Conservation (phyloP, 1,284 basidiomycete genomes). For the Ganoderma multipileum region DNA sequence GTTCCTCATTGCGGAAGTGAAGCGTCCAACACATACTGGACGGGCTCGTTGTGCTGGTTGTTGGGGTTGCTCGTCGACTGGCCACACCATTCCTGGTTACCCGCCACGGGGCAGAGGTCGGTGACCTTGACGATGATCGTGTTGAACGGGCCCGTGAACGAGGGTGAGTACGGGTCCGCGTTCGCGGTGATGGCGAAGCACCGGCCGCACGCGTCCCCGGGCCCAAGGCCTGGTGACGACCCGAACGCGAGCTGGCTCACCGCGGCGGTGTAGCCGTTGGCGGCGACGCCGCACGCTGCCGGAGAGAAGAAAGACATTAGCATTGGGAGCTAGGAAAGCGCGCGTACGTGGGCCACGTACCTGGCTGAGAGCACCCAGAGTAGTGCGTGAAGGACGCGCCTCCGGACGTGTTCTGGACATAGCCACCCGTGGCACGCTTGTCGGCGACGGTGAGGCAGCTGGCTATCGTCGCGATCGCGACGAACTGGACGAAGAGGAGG, state of each 20-base stretch:
- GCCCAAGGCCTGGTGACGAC: conserved; percentile 52
- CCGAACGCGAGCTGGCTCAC: conserved; percentile 64
- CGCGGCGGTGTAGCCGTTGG: conserved; percentile 60
- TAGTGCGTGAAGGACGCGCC: conserved; percentile 63
- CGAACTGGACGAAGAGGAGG: conserved; percentile 22
- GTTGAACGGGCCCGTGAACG: conserved; percentile 58
- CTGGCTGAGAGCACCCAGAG: conserved; percentile 54
- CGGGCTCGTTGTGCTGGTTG: conserved; percentile 52
- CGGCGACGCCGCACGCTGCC: conserved; percentile 59
- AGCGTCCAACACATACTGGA: conserved; percentile 50
- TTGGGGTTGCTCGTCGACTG: conserved; percentile 50
- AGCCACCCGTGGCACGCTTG: conserved; percentile 52
- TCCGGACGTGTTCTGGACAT: conserved; percentile 58
- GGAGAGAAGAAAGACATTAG: not conserved
- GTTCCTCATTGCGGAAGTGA: not conserved
- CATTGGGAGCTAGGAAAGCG: too few species aligned
- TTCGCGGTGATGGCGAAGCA: conserved; percentile 61
- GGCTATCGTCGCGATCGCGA: conserved; percentile 28
- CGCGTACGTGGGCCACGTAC: conserved; percentile 36
- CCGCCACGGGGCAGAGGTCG: conserved; percentile 56
- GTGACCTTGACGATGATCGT: conserved; percentile 62
- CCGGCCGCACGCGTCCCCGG: conserved; percentile 67
- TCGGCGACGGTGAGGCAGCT: conserved; percentile 28
- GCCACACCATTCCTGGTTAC: conserved; percentile 61
- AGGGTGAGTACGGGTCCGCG: conserved; percentile 58